These are phyloP conservation scores for Haberlea rhodopensis DNA, from an alignment of 257 asterid species.

Conservation along the genomic window DNA sequence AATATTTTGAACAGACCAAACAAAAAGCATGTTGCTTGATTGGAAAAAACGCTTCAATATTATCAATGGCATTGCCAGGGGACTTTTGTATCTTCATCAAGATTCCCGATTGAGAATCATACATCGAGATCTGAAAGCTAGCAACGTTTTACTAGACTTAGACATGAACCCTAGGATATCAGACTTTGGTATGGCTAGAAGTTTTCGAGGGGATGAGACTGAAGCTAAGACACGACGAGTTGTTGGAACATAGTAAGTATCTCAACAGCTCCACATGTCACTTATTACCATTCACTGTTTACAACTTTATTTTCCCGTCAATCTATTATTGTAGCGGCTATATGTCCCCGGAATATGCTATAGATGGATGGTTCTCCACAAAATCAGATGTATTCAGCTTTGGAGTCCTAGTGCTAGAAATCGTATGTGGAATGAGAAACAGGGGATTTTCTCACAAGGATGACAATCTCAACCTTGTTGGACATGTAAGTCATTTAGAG, in stretches of 20 bases:
- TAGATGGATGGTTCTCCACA: slow-evolving; percentile 31
- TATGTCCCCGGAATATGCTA: slow-evolving; percentile 37
- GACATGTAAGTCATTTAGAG: slow-evolving; percentile 27
- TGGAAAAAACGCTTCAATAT: slow-evolving; percentile 35
- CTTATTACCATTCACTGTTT: background rate
- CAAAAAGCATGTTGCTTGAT: slow-evolving; percentile 20
- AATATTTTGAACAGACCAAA: slow-evolving; percentile 27
- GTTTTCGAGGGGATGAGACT: slow-evolving; percentile 27
- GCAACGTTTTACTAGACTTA: slow-evolving; percentile 38
- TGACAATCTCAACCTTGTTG: slow-evolving; percentile 30
- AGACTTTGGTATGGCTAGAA: slow-evolving; percentile 37
- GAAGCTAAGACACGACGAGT: slow-evolving; percentile 26
- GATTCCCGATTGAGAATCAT: slow-evolving; percentile 42
- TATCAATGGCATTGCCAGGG: slow-evolving; percentile 34
- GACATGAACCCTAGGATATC: slow-evolving; percentile 36
- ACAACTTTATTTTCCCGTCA: too few species aligned
- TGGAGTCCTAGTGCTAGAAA: slow-evolving; percentile 36
- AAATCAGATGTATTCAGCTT: slow-evolving; percentile 40
- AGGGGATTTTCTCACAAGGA: slow-evolving; percentile 17
- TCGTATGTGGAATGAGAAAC: slow-evolving; percentile 36
- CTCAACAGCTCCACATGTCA: background rate
- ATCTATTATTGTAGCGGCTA: slow-evolving; percentile 29
- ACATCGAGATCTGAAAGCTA: slow-evolving; percentile 38
- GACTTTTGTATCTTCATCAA: slow-evolving; percentile 44
- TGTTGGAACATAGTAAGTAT: slow-evolving; percentile 36